Evolutionary conservation across 2,329 filamentous ascomycete species (phyloP), one percentile per base, ranked within the genome.

Genomic region (Coniosporium tulheliwenetii): DNA sequence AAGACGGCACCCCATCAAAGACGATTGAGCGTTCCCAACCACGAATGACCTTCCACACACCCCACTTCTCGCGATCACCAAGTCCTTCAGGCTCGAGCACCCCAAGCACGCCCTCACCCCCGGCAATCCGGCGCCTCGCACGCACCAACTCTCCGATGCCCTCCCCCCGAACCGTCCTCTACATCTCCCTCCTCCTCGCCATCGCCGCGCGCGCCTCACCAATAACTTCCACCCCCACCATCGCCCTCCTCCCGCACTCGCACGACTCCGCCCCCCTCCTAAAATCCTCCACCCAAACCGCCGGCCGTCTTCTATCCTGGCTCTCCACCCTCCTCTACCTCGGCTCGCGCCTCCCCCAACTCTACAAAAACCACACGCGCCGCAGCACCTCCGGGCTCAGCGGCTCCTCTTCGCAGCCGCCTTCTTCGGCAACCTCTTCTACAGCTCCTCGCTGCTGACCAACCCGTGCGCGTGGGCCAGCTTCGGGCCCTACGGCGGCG

Each of bases 371-470:
- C 57, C 71, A 73, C 52, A 50, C 62, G 39, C 73, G 76, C 38
- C 71, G 73, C 51, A 78, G 74, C 36, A 80, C 77, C 9, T 66
- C 75, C 1, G 77, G 77, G 3, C 68, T 81, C 8, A 75, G 69
- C 0, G 75, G 76, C 0, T 59, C 73, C 67, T 81, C 38, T 81
- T 81, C 59, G 61, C 71, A 33, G 77, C 77, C 5, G 77, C 77
- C 2, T 81, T 81, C 53, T 71, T 71, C 50, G 77, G 77, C 2
- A 81, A 81, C 50, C 59, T 79, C 35, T 80, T 79, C 62, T 81
- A 81, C 60, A 77, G 73, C 8, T 57, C 63, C 26, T 78, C 75
- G 0, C 59, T 81, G 3, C 55, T 77, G 30, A 70, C 75, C 2
- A 81, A 80, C 51, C 77, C 77, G 2, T 71, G 70, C 45, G 76